phyloP scores from a whole-genome alignment of 495 filamentous ascomycete genomes.

The Chaetomidium leptoderma region DNA sequence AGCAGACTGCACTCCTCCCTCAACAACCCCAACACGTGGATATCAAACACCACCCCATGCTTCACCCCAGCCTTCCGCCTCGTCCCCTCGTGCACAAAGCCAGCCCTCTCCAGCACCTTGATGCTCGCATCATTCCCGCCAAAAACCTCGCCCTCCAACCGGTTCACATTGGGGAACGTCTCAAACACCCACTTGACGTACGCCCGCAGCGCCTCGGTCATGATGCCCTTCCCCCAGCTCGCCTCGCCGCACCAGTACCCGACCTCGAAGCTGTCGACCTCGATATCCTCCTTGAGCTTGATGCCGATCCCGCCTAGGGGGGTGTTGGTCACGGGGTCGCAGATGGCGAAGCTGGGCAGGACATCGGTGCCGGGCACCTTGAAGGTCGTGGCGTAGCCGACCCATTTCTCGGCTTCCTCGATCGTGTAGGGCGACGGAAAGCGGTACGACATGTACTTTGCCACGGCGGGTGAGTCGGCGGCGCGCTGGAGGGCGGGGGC shows the following conservation, averaged over 20 bases:
- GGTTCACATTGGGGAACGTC: conserved; percentile 25
- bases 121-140: conserved; percentile 32
- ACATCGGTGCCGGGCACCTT: conserved; percentile 9
- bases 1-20: conserved; percentile 30
- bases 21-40: conserved; percentile 31
- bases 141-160: conserved; percentile 36
- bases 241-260: conserved; percentile 39
- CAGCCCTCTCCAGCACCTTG: conserved; percentile 34
- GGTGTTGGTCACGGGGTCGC: conserved; percentile 23
- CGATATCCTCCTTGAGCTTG: conserved; percentile 24
- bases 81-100: conserved; percentile 38
- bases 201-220: conserved; percentile 25
- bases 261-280: conserved; percentile 34
- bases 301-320: conserved; percentile 35
- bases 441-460: conserved; percentile 32
- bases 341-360: conserved; percentile 32
- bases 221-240: conserved; percentile 39
- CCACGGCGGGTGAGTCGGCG: conserved; percentile 32
- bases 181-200: conserved; percentile 37
- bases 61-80: conserved; percentile 36
- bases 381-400: conserved; percentile 11
- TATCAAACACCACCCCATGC: conserved; percentile 31
- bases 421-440: conserved; percentile 40
- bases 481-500: conserved; percentile 21
- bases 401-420: conserved; percentile 29